These are phyloP conservation scores for Saccharomycopsis oosterbeekiorum DNA, from an alignment of 805 yeast species.

Conservation along the genomic window DNA sequence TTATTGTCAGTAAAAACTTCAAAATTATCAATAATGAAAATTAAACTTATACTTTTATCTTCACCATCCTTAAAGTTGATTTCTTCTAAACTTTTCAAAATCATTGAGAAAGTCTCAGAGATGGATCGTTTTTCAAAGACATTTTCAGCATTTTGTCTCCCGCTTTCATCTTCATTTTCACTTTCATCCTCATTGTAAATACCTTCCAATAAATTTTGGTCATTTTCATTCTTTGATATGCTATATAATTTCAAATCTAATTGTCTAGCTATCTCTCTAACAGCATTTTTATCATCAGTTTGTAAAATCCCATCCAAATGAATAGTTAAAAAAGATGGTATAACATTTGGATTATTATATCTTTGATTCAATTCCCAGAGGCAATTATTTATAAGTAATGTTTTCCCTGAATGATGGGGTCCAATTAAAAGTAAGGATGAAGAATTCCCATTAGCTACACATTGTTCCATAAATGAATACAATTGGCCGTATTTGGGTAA, in stretches of 20 bases:
- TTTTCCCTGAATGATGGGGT: slow-evolving; percentile 70
- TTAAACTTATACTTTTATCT: slow-evolving; percentile 40
- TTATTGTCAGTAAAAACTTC: slow-evolving; percentile 64
- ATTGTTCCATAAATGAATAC: slow-evolving; percentile 47
- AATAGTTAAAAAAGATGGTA: slow-evolving; percentile 48
- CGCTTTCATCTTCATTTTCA: slow-evolving; percentile 7
- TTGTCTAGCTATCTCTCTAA: slow-evolving; percentile 79
- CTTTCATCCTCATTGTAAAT: slow-evolving; percentile 16
- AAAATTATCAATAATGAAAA: slow-evolving; percentile 78
- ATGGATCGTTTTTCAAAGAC: slow-evolving; percentile 42
- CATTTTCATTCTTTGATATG: slow-evolving; percentile 24
- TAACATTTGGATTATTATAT: slow-evolving; percentile 25
- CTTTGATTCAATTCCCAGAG: slow-evolving; percentile 33
- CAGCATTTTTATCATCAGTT: slow-evolving; percentile 65
- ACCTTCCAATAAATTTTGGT: slow-evolving; percentile 19
- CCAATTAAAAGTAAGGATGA: slow-evolving; percentile 77
- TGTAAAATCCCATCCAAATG: slow-evolving; percentile 64
- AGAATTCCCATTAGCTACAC: slow-evolving; percentile 61
- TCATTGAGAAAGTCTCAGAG: slow-evolving; percentile 51
- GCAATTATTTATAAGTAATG: slow-evolving; percentile 50
- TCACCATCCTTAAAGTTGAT: slow-evolving; percentile 17
- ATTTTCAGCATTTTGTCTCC: background rate
- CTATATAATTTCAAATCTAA: slow-evolving; percentile 39
- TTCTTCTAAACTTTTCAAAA: slow-evolving; percentile 43
- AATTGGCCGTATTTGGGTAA: slow-evolving; percentile 35